Base-by-base conservation (phyloP, 306 rosid genomes). In the Vigna angularis region DNA sequence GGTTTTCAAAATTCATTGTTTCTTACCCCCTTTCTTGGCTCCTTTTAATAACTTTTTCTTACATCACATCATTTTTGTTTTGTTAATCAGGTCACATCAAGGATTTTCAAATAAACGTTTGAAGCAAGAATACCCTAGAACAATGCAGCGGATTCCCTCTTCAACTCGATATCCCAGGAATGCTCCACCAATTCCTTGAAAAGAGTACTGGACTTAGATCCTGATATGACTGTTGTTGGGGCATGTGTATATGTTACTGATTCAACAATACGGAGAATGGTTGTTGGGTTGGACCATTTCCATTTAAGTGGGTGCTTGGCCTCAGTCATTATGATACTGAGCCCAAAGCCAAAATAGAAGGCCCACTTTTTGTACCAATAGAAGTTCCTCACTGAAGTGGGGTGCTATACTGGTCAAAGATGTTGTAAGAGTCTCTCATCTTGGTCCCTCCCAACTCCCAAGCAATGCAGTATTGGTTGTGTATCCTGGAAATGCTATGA, bases 121-220 rank as follows among this genome's bases (percentile, higher is more conserved):
- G 87, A 95, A 87, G 90, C 97, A 79, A 49, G 99, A 95, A 61
- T 90, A 85, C 84, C 96, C 93, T 3, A 89, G 93, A 69, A 74
- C 75, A 63, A 62, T 89, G 73, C 94, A 93, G 70, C 90, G 93
- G 56, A 53, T 87, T 59, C 89, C 98, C 0, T 88, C 98, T 10
- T 87, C 97, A 34, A 86, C 87, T 40, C 91, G 98, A 88, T 89
- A 87, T 89, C 88, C 96, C 14, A 86, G 88, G 88, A 92, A 95
- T 78, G 90, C 98, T 48, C 91, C 98, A 56, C 88, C 92, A 34
- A 91, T 91, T 86, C 96, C 98, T 51, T 95, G 93, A 95, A 74
- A 73, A 67, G 76, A 70, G 59, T 38, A 14, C 24, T 15, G 3
- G 10, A 66, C 52, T 77, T 75, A 65, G 72, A 32, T 80, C 17